Base-by-base conservation (phyloP, 768 basidiomycete genomes). In the Xerocomus brunneocitrinus region DNA sequence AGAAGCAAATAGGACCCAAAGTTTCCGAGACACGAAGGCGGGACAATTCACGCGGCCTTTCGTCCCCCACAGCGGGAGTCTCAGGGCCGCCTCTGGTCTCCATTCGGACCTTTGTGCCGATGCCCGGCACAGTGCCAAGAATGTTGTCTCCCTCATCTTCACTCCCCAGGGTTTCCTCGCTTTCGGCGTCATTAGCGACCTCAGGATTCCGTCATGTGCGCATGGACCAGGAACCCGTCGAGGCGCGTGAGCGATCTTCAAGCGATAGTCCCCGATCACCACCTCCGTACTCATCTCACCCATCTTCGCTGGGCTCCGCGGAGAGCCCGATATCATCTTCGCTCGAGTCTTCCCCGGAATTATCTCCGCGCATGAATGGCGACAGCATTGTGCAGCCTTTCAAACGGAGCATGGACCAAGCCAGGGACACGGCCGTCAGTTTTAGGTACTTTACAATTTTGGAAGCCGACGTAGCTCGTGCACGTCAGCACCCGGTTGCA, bases 131-230 rank as follows among this genome's bases (percentile, higher is more conserved):
- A 8, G 55, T 52, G 31, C 66, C 73, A 53, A 72, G 77, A 41
- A 63, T 70, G 34, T 62, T 70, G 58, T 66, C 73, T 47, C 60
- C 71, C 3, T 63, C 76, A 32, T 64, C 78, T 5, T 66, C 73
- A 27, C 61, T 67, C 27, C 72, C 76, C 30, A 73, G 74, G 47
- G 56, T 76, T 31, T 90, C 87, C 49, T 80, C 83, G 5, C 78
- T 90, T 40, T 89, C 87, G 19, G 80, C 80, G n/a, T 88, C 87
- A 32, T 73, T 89, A 41, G 81, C 76, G 6, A 79, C 78, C 22
- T 76, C 84, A 19, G 70, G 72, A 14, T 81, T 87, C 58, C 77
- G 85, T 54, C 73, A 81, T 59, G 78, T 80, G 5, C 76, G 67
- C 52, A 72, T 73, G 24, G 60, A 52, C 48, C 59, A 58, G 36